Base-by-base conservation (phyloP, 805 yeast species). In the Teunomyces funiuensis region DNA sequence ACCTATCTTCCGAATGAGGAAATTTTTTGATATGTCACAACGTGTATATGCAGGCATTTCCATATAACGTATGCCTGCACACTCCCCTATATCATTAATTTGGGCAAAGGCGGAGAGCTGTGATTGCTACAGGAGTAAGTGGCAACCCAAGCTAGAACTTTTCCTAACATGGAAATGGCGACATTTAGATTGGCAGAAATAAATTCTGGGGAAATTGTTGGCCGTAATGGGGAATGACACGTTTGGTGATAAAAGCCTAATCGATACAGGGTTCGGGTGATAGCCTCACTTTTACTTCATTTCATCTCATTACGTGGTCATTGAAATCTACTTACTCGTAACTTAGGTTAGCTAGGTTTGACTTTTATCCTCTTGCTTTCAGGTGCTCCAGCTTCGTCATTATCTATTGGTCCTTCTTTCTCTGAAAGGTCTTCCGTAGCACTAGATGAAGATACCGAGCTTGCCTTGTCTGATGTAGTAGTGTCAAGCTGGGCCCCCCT, bases 341-440 rank as follows among this genome's bases (percentile, higher is more conserved):
- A 31, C n/a, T 31, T 6, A 31, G 23, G n/a, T 31, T 31, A 31
- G 34, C 25, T 31, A 31, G 15, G 23, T 19, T 28, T 4, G 30
- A 41, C 31, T 26, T 41, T 41, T 22, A 41, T 37, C 27, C 44
- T 36, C 38, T 41, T 41, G 28, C 23, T 39, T 28, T 39, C 42
- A 4, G 34, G 34, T 3, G 34, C 15, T 8, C 18, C 25, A n/a
- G 34, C 15, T 6, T 31, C 34, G 18, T 31, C 34, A 8, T 20
- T 31, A 10, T 11, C 25, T 3, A 19, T 19, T 6, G 34, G n/a
- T 10, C 25, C 25, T 31, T 31, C 34, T 25, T 31, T 31, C 13
- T 31, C 34, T 16, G 34, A 19, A 7, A 31, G 34, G 18, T 31
- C 34, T n/a, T 31, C 34, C 6, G 34, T 31, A 31, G 34, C 19